Evolutionary conservation across 371 early-diverging fungal species (phyloP).

Genomic region (Entomophthora muscae): DNA sequence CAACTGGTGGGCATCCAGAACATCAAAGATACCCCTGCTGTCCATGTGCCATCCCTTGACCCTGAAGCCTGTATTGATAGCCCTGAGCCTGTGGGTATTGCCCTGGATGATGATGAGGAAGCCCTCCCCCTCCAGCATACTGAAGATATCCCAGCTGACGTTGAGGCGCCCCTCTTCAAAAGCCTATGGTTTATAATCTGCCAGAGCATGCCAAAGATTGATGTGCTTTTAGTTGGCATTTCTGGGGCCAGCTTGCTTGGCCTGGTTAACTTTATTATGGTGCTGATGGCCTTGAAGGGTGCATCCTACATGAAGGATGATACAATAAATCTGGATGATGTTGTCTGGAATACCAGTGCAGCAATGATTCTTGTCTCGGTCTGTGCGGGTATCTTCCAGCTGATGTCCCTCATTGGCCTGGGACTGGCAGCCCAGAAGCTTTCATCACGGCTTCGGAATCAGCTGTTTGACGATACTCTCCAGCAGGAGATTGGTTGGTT

Average conservation of each 20-base stretch:
- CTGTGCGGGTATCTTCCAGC: slow-evolving; percentile 24
- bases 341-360: slow-evolving; percentile 53
- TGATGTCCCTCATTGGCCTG: slow-evolving; percentile 20
- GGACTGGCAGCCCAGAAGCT: slow-evolving; percentile 32
- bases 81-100: background rate
- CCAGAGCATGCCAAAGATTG: slow-evolving; percentile 10
- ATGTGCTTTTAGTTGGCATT: slow-evolving; percentile 11
- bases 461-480: slow-evolving; percentile 37
- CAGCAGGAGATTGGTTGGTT: slow-evolving; percentile 74
- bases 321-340: slow-evolving; percentile 13
- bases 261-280: slow-evolving; percentile 30
- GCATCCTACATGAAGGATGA: slow-evolving; percentile 14
- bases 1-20: slow-evolving; percentile 34
- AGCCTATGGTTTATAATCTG: slow-evolving; percentile 5
- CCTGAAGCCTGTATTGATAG: background rate
- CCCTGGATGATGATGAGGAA: background rate
- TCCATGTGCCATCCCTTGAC: background rate
- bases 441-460: slow-evolving; percentile 34
- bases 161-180: background rate
- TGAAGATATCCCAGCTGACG: background rate
- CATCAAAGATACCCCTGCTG: slow-evolving; percentile 10
- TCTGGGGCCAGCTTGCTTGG: slow-evolving; percentile 11
- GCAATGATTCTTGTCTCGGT: slow-evolving; percentile 38
- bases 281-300: slow-evolving; percentile 26
- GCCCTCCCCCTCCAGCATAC: background rate